Percentiles rank a stretch among this genome's conserved stretches.
phyloP scores from a whole-genome alignment of 331 rosid genomes.

The Quercus lobata region DNA sequence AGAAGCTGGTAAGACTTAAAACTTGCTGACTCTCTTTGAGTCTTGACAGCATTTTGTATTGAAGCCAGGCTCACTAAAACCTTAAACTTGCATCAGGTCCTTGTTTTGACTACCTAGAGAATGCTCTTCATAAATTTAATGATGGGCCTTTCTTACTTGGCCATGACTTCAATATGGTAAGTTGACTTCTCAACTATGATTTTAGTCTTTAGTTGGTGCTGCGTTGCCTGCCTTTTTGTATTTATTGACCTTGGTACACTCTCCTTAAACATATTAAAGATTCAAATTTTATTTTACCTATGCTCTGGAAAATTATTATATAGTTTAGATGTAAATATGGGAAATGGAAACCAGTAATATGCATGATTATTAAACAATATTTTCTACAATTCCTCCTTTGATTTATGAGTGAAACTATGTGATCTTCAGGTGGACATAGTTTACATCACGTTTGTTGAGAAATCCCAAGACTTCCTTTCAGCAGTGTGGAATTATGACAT shows the following conservation, averaged over 20 bases:
- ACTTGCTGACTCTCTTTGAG: background rate
- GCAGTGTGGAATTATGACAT: slow-evolving; percentile 49
- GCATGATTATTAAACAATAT: background rate
- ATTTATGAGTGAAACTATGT: slow-evolving; percentile 7
- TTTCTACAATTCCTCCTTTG: background rate
- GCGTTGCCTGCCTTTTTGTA: too few relatives aligned
- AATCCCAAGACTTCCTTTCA: slow-evolving; percentile 44
- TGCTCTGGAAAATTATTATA: too few relatives aligned
- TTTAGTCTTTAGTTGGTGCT: too few relatives aligned
- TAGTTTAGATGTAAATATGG: background rate
- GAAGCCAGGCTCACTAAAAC: background rate
- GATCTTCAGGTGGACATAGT: slow-evolving; percentile 63
- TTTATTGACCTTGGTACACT: too few relatives aligned
- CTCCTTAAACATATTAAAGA: too few relatives aligned
- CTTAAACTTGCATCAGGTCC: slow-evolving; percentile 32
- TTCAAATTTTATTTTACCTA: too few relatives aligned
- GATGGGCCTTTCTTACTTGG: slow-evolving; percentile 78
- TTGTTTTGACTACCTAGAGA: slow-evolving; percentile 72
- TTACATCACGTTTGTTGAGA: slow-evolving; percentile 63
- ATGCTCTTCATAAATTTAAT: slow-evolving; percentile 58
- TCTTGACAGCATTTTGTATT: background rate
- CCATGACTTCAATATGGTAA: slow-evolving; percentile 55
- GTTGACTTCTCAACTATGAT: slow-evolving; percentile 11
- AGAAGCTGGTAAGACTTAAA: slow-evolving; percentile 39
- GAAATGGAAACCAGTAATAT: background rate